Percentiles rank a stretch among this genome's conserved stretches.
Evolutionary conservation across 306 rosid genomes (phyloP).

Genomic region (Lathyrus aphaca): DNA sequence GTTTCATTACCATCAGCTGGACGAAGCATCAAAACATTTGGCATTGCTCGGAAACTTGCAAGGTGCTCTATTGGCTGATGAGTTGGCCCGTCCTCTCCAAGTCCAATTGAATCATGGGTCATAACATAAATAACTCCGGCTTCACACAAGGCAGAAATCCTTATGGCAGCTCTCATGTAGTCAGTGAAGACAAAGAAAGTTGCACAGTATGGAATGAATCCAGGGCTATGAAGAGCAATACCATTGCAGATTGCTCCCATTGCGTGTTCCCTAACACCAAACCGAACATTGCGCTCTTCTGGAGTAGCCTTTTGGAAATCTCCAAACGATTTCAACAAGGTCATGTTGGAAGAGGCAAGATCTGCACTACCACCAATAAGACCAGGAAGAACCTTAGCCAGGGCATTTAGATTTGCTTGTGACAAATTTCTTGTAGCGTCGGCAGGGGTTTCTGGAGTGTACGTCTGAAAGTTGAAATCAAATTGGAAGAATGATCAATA

Average conservation of each 20-base stretch:
- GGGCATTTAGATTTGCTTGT: slow-evolving; percentile 83
- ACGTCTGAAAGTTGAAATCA: slow-evolving; percentile 60
- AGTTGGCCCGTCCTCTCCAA: slow-evolving; percentile 99
- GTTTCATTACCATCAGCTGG: slow-evolving; percentile 99
- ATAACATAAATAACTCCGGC: slow-evolving; percentile 90
- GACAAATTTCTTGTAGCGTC: slow-evolving; percentile 96
- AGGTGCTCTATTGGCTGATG: slow-evolving; percentile 98
- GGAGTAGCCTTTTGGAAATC: slow-evolving; percentile 96
- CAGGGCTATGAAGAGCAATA: slow-evolving; percentile 93
- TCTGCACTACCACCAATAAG: slow-evolving; percentile 97
- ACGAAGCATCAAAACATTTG: slow-evolving; percentile 91
- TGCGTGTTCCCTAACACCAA: slow-evolving; percentile 94
- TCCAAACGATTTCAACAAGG: slow-evolving; percentile 80
- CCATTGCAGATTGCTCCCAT: slow-evolving; percentile 98
- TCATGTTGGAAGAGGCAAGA: slow-evolving; percentile 98
- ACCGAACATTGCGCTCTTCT: slow-evolving; percentile 92
- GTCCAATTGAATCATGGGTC: slow-evolving; percentile 98
- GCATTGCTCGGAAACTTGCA: slow-evolving; percentile 99
- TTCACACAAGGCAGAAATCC: slow-evolving; percentile 81
- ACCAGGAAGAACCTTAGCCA: slow-evolving; percentile 88
- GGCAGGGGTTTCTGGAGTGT: slow-evolving; percentile 88
- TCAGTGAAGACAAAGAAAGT: slow-evolving; percentile 99
- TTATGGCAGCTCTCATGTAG: slow-evolving; percentile 99
- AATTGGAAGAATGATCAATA: slow-evolving; percentile 32
- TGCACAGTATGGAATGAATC: slow-evolving; percentile 91